Conservation (phyloP, 257 asterid genomes). For the Solanum appendiculatum region DNA sequence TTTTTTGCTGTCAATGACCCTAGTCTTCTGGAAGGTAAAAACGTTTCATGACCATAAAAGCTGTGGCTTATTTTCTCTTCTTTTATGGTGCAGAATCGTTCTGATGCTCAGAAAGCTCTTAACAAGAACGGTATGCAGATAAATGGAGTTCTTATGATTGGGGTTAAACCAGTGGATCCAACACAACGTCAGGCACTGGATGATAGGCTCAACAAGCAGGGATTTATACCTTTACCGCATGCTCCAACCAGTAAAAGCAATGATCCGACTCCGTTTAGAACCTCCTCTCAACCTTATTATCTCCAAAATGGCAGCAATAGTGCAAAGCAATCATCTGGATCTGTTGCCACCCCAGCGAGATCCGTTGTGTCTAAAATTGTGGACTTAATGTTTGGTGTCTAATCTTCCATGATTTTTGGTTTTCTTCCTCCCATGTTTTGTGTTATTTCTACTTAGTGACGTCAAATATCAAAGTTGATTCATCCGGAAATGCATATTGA, state of each 20-base stretch:
- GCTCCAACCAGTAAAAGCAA: slow-evolving; percentile 37
- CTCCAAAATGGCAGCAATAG: slow-evolving; percentile 52
- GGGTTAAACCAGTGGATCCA: slow-evolving; percentile 87
- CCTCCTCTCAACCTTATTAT: slow-evolving; percentile 48
- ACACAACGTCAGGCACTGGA: slow-evolving; percentile 65
- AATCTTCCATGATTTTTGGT: neutral
- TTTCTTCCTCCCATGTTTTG: neutral
- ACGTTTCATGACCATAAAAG: neutral
- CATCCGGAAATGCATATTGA: neutral
- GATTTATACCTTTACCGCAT: slow-evolving; percentile 69
- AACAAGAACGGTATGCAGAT: slow-evolving; percentile 72
- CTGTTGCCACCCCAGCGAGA: slow-evolving; percentile 83
- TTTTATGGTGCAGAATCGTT: slow-evolving; percentile 45
- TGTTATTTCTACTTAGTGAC: neutral
- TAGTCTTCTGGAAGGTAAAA: neutral
- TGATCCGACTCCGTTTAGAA: slow-evolving; percentile 39
- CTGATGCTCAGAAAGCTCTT: slow-evolving; percentile 89
- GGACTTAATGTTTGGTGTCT: slow-evolving; percentile 94
- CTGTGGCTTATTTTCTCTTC: neutral
- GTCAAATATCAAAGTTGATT: neutral
- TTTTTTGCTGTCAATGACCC: neutral
- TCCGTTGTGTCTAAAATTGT: slow-evolving; percentile 78
- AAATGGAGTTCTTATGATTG: slow-evolving; percentile 84
- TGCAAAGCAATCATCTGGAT: slow-evolving; percentile 43
- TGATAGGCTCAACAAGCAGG: slow-evolving; percentile 65